These are phyloP conservation scores for Alloteropsis angusta DNA, from an alignment of 202 grass and related monocot species.

Conservation along the genomic window DNA sequence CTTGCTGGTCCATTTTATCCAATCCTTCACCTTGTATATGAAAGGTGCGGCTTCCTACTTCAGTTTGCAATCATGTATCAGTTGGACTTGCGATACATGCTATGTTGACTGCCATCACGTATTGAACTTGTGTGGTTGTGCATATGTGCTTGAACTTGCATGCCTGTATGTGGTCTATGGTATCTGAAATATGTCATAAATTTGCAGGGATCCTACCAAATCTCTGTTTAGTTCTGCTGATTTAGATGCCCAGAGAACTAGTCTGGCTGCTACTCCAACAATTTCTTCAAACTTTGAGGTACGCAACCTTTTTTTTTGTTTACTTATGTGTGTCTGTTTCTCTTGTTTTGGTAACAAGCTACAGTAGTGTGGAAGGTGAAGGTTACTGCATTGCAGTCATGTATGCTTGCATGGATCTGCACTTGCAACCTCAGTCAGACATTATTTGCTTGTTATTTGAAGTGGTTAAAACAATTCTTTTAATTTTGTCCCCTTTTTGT, in stretches of 20 bases:
- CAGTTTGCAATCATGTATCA: not conserved
- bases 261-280: slow-evolving; percentile 47
- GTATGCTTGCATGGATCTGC: not conserved
- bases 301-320: not conserved
- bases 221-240: slow-evolving; percentile 39
- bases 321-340: not conserved
- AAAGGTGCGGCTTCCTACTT: slow-evolving; percentile 51
- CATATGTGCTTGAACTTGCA: not conserved
- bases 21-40: slow-evolving; percentile 69
- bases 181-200: slow-evolving; percentile 15
- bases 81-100: slow-evolving; percentile 6
- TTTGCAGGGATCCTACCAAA: slow-evolving; percentile 69
- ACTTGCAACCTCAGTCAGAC: not conserved
- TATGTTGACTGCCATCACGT: slow-evolving; percentile 3
- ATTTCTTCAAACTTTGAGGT: slow-evolving; percentile 94
- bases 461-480: not conserved
- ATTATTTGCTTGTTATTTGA: not conserved
- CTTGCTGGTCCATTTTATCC: slow-evolving; percentile 95
- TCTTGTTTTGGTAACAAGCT: not conserved
- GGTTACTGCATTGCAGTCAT: not conserved
- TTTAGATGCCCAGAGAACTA: slow-evolving; percentile 65
- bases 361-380: not conserved
- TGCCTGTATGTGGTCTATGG: not conserved
- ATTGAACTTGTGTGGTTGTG: slow-evolving; percentile 7
- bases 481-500: not conserved